phyloP scores from a whole-genome alignment of 768 basidiomycete species.

The Tulasnella sp. region DNA sequence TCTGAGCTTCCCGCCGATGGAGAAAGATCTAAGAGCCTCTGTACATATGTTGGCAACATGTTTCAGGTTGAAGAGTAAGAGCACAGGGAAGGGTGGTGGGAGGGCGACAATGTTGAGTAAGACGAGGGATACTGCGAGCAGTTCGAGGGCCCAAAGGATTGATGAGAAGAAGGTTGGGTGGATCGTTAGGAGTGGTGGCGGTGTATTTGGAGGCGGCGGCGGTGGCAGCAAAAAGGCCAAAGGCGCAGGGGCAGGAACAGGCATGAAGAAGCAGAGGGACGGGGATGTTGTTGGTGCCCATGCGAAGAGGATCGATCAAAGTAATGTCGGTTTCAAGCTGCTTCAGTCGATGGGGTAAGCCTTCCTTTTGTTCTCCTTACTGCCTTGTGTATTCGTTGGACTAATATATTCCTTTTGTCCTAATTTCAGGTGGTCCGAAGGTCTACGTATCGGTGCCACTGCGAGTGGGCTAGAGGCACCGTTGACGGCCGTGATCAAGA shows the following conservation, averaged over 20 bases:
- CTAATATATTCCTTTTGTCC: no score
- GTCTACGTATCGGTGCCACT: constrained; percentile 54
- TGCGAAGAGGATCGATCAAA: constrained; percentile 67
- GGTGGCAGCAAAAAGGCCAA: constrained; percentile 23
- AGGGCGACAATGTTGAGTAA: constrained; percentile 71
- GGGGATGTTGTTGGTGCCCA: constrained; percentile 82
- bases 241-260: constrained; percentile 25
- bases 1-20: constrained; percentile 69
- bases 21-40: constrained; percentile 54
- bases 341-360: constrained; percentile 68
- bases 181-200: constrained; percentile 26
- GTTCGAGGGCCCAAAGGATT: constrained; percentile 25
- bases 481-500: constrained; percentile 75
- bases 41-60: constrained; percentile 72
- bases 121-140: constrained; percentile 44
- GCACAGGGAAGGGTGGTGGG: constrained; percentile 53
- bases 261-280: constrained; percentile 40
- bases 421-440: constrained; percentile 55
- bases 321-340: constrained; percentile 82
- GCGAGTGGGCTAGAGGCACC: constrained; percentile 57
- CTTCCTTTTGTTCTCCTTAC: neutral
- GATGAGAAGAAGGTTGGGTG: constrained; percentile 50
- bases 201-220: constrained; percentile 28
- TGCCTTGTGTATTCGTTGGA: no score
- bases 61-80: constrained; percentile 64